A percentile compares a stretch with the other conserved stretches of the same genome.
phyloP scores from a whole-genome alignment of 352 stramenopile genomes.

The Plasmopara muralis region DNA sequence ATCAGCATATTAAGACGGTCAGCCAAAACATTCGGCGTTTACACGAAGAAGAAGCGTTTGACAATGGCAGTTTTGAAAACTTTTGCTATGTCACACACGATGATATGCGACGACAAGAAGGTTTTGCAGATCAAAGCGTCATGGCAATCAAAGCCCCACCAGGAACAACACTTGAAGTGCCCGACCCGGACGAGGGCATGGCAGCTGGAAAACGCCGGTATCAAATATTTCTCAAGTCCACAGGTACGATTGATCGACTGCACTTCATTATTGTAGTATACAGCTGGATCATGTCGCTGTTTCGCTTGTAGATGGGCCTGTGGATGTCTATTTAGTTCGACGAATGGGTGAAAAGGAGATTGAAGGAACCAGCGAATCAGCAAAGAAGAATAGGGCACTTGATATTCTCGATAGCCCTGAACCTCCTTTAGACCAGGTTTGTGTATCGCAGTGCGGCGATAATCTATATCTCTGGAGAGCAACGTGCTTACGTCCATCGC shows the following conservation, averaged over 20 bases:
- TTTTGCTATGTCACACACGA: slow-evolving; percentile 84
- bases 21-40: slow-evolving; percentile 75
- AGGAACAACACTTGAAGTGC: slow-evolving; percentile 92
- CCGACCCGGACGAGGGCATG: slow-evolving; percentile 93
- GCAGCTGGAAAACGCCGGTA: slow-evolving; percentile 79
- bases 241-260: slow-evolving; percentile 31
- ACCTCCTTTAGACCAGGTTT: slow-evolving; percentile 53
- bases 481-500: slow-evolving; percentile 1
- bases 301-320: slow-evolving; percentile 52
- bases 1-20: slow-evolving; percentile 79
- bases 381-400: slow-evolving; percentile 14
- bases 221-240: slow-evolving; percentile 92
- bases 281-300: slow-evolving; percentile 1
- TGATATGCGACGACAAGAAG: slow-evolving; percentile 81
- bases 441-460: slow-evolving; percentile 1
- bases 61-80: slow-evolving; percentile 70
- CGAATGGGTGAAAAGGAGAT: slow-evolving; percentile 43
- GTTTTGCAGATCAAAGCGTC: slow-evolving; percentile 83
- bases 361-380: slow-evolving; percentile 12
- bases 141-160: slow-evolving; percentile 93
- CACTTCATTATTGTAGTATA: not conserved
- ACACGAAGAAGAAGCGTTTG: slow-evolving; percentile 78
- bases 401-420: slow-evolving; percentile 27
- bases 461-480: not conserved
- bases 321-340: slow-evolving; percentile 89